Conservation (phyloP, 371 early-diverging fungal genomes). For the Mucor irregularis region DNA sequence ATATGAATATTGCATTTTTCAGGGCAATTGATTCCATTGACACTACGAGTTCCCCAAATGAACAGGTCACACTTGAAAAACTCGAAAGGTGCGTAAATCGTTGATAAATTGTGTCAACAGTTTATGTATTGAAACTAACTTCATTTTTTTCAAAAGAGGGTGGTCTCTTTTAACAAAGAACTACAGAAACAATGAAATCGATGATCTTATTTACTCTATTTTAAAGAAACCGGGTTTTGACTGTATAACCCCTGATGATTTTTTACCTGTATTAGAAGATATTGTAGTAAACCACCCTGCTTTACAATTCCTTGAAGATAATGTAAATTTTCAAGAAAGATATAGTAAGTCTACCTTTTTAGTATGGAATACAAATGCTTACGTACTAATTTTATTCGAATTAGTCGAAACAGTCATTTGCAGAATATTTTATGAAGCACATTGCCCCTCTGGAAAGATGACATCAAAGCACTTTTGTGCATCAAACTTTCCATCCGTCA, state of each 20-base stretch:
- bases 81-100: conserved; percentile 17
- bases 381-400: background rate
- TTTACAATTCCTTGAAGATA: conserved; percentile 75
- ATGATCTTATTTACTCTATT: conserved; percentile 40
- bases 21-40: conserved; percentile 36
- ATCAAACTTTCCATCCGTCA: conserved; percentile 52
- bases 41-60: no score
- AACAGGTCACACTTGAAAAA: conserved; percentile 23
- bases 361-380: background rate
- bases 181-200: conserved; percentile 28
- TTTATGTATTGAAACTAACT: no score
- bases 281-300: conserved; percentile 81
- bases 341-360: conserved; percentile 62
- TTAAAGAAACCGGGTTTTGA: conserved; percentile 27
- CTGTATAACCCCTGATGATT: conserved; percentile 47
- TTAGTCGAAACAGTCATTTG: conserved; percentile 77
- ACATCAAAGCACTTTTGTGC: conserved; percentile 68
- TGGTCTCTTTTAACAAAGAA: background rate
- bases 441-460: conserved; percentile 70
- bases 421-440: conserved; percentile 78
- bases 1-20: conserved; percentile 63
- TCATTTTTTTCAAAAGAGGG: background rate
- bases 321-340: conserved; percentile 77
- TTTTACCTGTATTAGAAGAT: conserved; percentile 51
- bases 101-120: background rate